phyloP scores from a whole-genome alignment of 768 basidiomycete genomes.

The Cystofilobasidium bisporidii region DNA sequence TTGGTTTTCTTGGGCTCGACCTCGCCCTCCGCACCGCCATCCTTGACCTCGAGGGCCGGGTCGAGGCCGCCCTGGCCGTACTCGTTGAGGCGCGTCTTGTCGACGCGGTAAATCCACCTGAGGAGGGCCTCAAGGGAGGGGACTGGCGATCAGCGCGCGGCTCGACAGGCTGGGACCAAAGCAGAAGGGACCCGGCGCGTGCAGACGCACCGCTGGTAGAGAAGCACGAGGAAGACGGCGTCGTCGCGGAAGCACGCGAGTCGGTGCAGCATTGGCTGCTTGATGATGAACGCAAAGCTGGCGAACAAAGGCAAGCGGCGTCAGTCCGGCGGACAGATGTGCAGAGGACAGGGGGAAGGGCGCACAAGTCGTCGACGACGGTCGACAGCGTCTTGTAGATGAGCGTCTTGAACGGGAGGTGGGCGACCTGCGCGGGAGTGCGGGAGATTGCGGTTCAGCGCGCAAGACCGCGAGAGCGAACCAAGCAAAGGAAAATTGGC shows the following conservation, averaged over 20 bases:
- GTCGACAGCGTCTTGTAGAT: constrained; percentile 66
- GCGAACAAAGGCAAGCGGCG: too few species aligned
- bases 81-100: constrained; percentile 82
- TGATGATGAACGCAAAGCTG: constrained; percentile 47
- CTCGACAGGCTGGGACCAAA: constrained; percentile 39
- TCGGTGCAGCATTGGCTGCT: constrained; percentile 73
- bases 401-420: constrained; percentile 61
- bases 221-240: constrained; percentile 60
- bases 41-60: constrained; percentile 23
- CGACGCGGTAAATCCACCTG: constrained; percentile 91
- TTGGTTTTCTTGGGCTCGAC: constrained; percentile 1
- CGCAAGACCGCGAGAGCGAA: too few species aligned
- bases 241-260: constrained; percentile 51
- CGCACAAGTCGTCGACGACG: constrained; percentile 71
- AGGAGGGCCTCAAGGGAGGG: not conserved
- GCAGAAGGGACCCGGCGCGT: too few species aligned
- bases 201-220: constrained; percentile 53
- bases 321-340: not conserved
- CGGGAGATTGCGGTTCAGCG: constrained; percentile 33
- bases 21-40: too few species aligned
- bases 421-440: constrained; percentile 6
- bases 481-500: too few species aligned
- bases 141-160: constrained; percentile 32
- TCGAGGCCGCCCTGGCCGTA: constrained; percentile 63
- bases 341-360: not conserved